Base-by-base conservation (phyloP, 2,329 filamentous ascomycete genomes). In the Cryphonectria radicalis region DNA sequence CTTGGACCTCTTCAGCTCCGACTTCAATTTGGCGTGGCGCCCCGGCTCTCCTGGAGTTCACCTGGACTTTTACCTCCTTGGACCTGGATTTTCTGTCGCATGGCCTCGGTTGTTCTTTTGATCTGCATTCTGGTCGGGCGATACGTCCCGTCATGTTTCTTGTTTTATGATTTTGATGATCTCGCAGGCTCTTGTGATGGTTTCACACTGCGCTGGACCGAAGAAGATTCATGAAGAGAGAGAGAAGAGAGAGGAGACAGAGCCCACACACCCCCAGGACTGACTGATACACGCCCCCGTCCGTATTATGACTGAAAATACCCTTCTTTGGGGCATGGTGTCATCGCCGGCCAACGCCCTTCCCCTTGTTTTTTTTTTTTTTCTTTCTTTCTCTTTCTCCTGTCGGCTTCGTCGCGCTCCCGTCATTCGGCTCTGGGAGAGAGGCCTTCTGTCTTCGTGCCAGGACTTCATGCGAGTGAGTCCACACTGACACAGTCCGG, bases 151-250 rank as follows among this genome's bases (percentile, higher is more conserved):
- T 59, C 53, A 32, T 59, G 55, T 59, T 59, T 59, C 62, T 63
- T 68, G 40, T 68, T 69, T 69, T 28, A 62, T 72, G 64, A 70
- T 67, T 65, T 65, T 57, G 11, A 46, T 70, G 57, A 43, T 68
- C 63, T 25, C 62, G 60, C 60, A 67, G 59, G 53, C 40, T 60
- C 22, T 53, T 72, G 69, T 59, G 35, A 64, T 62, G 57, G 28
- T 40, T 50, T 50, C 62, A 42, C 63, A 50, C 17, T n/a, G n/a
- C 64, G 70, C 71, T 67, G 77, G 76, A 75, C 75, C 74, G 73
- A 70, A 28, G 28, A 28, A 28, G 28, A 28, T 76, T 76, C 75
- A 75, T 73, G 72, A 74, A 28, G 37, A 35, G 4, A 32, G 4
- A 62, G 59, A 28, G 10, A n/a, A 57, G 4, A 57, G 1, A 32